Conservation (phyloP, 2,329 filamentous ascomycete genomes). For the Trichoderma sp. region DNA sequence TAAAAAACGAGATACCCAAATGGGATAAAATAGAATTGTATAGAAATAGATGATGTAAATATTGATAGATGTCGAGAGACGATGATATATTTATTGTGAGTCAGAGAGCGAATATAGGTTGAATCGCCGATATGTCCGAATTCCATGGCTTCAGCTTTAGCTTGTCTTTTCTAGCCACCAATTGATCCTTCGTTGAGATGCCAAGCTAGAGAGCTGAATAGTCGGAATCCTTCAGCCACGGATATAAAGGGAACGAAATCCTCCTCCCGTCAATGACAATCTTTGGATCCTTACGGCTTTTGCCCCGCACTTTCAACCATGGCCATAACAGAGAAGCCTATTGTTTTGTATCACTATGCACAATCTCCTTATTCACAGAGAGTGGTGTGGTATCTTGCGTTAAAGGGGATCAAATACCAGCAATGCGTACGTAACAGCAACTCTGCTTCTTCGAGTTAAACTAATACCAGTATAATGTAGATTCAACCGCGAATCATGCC, state of each 20-base stretch:
- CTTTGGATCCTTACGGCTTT: not conserved
- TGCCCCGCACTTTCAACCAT: not conserved
- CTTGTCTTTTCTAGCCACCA: not conserved
- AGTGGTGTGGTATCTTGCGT: slow-evolving; percentile 65
- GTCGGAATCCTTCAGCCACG: not conserved
- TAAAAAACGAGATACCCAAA: slow-evolving; percentile 2
- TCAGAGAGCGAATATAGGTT: not conserved
- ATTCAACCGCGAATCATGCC: slow-evolving; percentile 66
- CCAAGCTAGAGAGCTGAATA: not conserved
- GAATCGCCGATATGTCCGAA: not conserved
- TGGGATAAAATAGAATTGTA: not conserved
- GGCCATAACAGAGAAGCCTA: not conserved
- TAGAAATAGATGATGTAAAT: not conserved
- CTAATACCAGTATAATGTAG: slow-evolving; percentile 36
- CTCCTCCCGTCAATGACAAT: not conserved
- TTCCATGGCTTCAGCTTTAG: not conserved
- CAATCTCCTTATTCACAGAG: slow-evolving; percentile 1
- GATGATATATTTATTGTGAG: not conserved
- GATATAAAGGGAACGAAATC: not conserved
- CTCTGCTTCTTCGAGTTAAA: not conserved
- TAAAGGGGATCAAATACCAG: slow-evolving; percentile 64
- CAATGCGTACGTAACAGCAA: slow-evolving; percentile 58
- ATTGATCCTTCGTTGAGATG: not conserved
- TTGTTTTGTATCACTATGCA: slow-evolving; percentile 16
- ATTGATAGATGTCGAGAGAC: not conserved